Conservation (phyloP, 2,329 filamentous ascomycete genomes). For the Ustulina deusta region DNA sequence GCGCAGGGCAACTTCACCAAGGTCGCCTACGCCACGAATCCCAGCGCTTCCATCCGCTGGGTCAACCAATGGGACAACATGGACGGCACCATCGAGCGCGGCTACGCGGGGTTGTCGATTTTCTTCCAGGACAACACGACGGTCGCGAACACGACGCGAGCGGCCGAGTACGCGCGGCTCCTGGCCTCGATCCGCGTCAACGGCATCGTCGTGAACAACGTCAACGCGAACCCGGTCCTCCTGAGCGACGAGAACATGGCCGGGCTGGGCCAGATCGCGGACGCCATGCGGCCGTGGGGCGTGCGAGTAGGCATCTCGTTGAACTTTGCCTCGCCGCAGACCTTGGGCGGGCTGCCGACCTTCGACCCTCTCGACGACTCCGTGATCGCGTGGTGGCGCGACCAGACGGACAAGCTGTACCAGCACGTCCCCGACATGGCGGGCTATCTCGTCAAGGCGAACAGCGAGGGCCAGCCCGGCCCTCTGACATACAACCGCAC, state of each 20-base stretch:
- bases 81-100: constrained; percentile 74
- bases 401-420: constrained; percentile 71
- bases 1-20: constrained; percentile 56
- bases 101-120: constrained; percentile 75
- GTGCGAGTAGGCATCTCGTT: constrained; percentile 74
- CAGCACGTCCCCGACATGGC: constrained; percentile 72
- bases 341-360: constrained; percentile 66
- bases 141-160: constrained; percentile 69
- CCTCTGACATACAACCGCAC: constrained; percentile 78
- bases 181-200: constrained; percentile 76
- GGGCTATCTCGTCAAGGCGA: constrained; percentile 78
- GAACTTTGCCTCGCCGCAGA: constrained; percentile 74
- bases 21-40: constrained; percentile 65
- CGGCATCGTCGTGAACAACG: constrained; percentile 76
- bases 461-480: constrained; percentile 78
- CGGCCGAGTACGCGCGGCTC: constrained; percentile 72
- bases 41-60: constrained; percentile 69
- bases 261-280: constrained; percentile 71
- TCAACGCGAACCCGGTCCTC: constrained; percentile 73
- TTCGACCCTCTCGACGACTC: constrained; percentile 72
- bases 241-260: constrained; percentile 68
- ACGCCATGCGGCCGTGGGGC: constrained; percentile 75
- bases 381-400: constrained; percentile 73
- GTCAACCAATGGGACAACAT: constrained; percentile 81
- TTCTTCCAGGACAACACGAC: constrained; percentile 72